Base-by-base conservation (phyloP, 1,284 basidiomycete species). In the Peniophora sp. region DNA sequence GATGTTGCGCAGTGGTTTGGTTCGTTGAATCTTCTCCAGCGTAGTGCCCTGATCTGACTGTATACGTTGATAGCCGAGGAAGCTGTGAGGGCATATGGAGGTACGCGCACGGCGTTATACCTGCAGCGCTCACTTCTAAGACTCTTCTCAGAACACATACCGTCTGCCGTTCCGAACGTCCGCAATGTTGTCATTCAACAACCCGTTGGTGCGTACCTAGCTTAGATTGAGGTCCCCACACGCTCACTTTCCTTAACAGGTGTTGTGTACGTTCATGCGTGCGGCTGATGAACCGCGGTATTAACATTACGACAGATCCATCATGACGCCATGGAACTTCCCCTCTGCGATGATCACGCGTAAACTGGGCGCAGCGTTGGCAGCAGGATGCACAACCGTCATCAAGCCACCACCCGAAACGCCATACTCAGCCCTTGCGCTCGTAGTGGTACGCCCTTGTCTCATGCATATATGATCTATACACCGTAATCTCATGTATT, bases 341-440 rank as follows among this genome's bases (percentile, higher is more conserved):
- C 93, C 93, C 6, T 92, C 89, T 20, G 94, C 92, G 0, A 97
- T 97, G 88, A 89, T 93, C 46, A 90, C 89, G 0, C 85, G 92
- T 18, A 96, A 96, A 66, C 71, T 95, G 12, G 91, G 82, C 15
- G 86, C 93, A 24, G 92, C 92, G 14, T 80, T 99, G 15, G 92
- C 94, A 9, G 94, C 94, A 15, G 97, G 97, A 22, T 99, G 97
- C 67, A 98, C 96, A 0, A 79, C 85, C 1, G 95, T 99, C 50
- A 84, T 98, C 68, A 99, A 99, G 65, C 94, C 95, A 2, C 88
- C 97, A 2, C 81, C 94, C 1, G 96, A 99, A 70, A 95, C 97
- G 0, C 97, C 97, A 0, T 97, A 92, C 70, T 94, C 93, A 35
- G 85, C 88, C 15, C 79, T 99, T 18, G 97, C 96, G 3, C 72